These are phyloP conservation scores for Podospora comata DNA, from an alignment of 495 filamentous ascomycete genomes.

Conservation along the genomic window DNA sequence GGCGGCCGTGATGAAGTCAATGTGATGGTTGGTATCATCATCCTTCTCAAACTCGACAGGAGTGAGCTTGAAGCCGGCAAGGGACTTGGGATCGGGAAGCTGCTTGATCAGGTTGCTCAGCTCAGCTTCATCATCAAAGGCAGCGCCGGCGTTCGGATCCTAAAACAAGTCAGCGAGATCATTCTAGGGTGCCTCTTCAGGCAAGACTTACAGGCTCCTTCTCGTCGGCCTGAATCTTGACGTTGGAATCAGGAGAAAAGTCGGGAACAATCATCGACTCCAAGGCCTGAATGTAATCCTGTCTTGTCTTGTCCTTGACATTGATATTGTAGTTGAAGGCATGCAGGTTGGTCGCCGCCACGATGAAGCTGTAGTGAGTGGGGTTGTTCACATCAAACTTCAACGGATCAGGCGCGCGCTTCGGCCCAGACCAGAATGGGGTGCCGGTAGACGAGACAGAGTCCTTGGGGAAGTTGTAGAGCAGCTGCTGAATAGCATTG, in stretches of 20 bases:
- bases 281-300: constrained; percentile 70
- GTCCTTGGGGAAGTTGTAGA: constrained; percentile 98
- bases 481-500: constrained; percentile 91
- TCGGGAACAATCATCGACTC: constrained; percentile 95
- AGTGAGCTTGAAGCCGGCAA: constrained; percentile 81
- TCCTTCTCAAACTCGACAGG: constrained; percentile 99
- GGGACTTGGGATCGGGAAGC: constrained; percentile 72
- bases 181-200: neutral
- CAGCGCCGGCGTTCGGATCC: constrained; percentile 75
- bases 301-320: constrained; percentile 62
- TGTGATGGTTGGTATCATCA: constrained; percentile 96
- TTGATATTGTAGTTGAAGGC: constrained; percentile 98
- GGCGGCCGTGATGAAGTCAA: constrained; percentile 97
- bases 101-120: constrained; percentile 62
- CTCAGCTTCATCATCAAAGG: constrained; percentile 68
- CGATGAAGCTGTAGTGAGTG: constrained; percentile 81
- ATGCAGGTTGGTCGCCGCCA: constrained; percentile 87
- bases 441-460: constrained; percentile 81
- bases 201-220: constrained; percentile 67
- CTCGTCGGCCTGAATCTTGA: constrained; percentile 96
- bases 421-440: constrained; percentile 97
- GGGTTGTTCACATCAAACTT: constrained; percentile 81
- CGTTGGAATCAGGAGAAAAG: constrained; percentile 83
- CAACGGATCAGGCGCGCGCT: constrained; percentile 89
- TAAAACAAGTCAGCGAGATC: constrained; percentile 25